Evolutionary conservation across 345 rosid genomes (phyloP).

Genomic region (Luvunga scandens): DNA sequence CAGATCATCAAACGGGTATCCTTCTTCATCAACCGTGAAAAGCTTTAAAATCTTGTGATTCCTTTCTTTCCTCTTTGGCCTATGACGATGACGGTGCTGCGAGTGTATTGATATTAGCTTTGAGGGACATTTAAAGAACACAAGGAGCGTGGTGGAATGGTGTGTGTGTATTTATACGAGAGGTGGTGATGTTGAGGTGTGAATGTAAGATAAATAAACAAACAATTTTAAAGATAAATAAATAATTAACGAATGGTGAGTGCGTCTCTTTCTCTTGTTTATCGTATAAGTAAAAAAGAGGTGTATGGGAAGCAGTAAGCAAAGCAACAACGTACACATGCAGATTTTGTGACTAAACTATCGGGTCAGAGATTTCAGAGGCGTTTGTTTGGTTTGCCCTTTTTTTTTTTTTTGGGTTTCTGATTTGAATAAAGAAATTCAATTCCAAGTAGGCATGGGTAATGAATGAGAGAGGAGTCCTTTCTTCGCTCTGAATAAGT

Average conservation of each 20-base stretch:
- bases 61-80: neutral
- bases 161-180: conserved; percentile 18
- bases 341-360: conserved; percentile 86
- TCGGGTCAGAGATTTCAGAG: conserved; percentile 78
- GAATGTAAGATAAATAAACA: conserved; percentile 11
- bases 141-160: neutral
- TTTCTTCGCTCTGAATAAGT: conserved; percentile 44
- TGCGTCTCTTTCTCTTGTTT: neutral
- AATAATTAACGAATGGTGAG: neutral
- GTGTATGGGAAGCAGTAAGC: conserved; percentile 30
- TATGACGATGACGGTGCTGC: too few relatives aligned
- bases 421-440: conserved; percentile 13
- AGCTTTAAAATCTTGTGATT: neutral
- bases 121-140: neutral
- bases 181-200: conserved; percentile 15
- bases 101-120: neutral
- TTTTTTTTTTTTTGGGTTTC: neutral
- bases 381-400: conserved; percentile 32
- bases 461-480: neutral
- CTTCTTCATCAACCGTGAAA: neutral
- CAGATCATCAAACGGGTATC: neutral
- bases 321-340: conserved; percentile 71
- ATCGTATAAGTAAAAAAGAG: neutral
- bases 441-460: conserved; percentile 33
- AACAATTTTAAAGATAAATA: neutral